Evolutionary conservation across 2,329 filamentous ascomycete species (phyloP).

Genomic region (Zopfia rhizophila): DNA sequence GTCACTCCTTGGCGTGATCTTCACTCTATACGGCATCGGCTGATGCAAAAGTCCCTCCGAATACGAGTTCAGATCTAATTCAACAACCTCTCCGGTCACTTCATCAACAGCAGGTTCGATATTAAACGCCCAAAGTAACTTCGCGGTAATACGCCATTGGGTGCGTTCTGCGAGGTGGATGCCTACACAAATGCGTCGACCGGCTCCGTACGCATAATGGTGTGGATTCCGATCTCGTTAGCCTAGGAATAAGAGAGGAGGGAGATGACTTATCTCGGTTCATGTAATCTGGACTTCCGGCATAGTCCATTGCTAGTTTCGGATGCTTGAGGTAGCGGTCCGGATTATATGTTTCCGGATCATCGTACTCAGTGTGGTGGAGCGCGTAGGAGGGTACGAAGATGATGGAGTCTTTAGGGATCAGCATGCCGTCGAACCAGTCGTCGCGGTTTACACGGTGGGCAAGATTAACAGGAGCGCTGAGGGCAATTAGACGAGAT

Average conservation of each 20-base stretch:
- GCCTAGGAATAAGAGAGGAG: too few species aligned
- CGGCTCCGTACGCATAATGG: constrained; percentile 62
- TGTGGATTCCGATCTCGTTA: too few species aligned
- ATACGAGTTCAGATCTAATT: constrained; percentile 41
- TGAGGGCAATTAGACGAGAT: constrained; percentile 1
- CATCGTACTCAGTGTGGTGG: constrained; percentile 25
- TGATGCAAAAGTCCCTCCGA: constrained; percentile 48
- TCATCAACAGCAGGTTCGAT: constrained; percentile 40
- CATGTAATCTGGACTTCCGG: constrained; percentile 43
- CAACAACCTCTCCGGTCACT: constrained; percentile 38
- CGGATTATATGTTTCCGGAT: constrained; percentile 48
- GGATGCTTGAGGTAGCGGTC: constrained; percentile 47
- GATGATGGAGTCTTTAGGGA: constrained; percentile 40
- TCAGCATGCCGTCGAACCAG: constrained; percentile 43
- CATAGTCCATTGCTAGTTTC: constrained; percentile 49
- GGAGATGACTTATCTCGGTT: too few species aligned
- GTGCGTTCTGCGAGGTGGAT: constrained; percentile 65
- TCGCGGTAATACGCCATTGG: constrained; percentile 51
- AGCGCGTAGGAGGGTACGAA: constrained; percentile 43
- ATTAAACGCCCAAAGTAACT: constrained; percentile 63
- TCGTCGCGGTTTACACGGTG: constrained; percentile 38
- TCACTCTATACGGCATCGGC: constrained; percentile 46
- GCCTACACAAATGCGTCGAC: constrained; percentile 61
- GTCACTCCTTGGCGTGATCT: constrained; percentile 41
- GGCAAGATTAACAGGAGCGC: constrained; percentile 19